These are phyloP conservation scores for Apium graveolens DNA, from an alignment of 129 eudicot species.

Conservation along the genomic window DNA sequence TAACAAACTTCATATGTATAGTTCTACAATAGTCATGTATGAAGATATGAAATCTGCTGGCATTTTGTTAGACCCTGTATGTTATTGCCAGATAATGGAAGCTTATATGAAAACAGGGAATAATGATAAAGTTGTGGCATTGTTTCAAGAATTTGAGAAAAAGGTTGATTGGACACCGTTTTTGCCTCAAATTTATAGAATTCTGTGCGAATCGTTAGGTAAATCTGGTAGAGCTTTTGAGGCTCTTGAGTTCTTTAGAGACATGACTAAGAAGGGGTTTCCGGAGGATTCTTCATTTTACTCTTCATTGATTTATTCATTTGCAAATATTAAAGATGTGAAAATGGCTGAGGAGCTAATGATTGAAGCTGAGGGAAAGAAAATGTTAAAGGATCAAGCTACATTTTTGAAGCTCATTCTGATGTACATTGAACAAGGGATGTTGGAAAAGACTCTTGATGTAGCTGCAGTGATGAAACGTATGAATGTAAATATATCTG, in stretches of 20 bases:
- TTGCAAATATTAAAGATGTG: constrained; percentile 48
- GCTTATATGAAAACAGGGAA: constrained; percentile 57
- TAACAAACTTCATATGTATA: constrained; percentile 88
- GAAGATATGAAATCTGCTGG: constrained; percentile 49
- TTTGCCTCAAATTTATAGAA: constrained; percentile 40
- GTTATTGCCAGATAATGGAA: constrained; percentile 62
- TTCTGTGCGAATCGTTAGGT: constrained; percentile 66
- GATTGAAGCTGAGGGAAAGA: constrained; percentile 60
- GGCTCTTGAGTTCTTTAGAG: constrained; percentile 63
- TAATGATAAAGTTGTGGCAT: constrained; percentile 27
- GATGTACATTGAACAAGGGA: constrained; percentile 59
- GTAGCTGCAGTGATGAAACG: constrained; percentile 50
- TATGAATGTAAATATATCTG: constrained; percentile 53
- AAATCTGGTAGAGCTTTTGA: constrained; percentile 40
- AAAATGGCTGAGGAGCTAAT: constrained; percentile 55
- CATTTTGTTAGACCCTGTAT: constrained; percentile 42
- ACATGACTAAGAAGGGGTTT: constrained; percentile 46
- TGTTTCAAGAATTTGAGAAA: constrained; percentile 50
- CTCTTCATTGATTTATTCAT: constrained; percentile 53
- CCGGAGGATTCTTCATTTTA: constrained; percentile 51
- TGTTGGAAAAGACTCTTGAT: constrained; percentile 55
- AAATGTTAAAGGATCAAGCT: constrained; percentile 75
- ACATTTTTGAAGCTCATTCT: constrained; percentile 68
- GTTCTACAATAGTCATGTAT: constrained; percentile 41
- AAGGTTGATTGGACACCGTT: constrained; percentile 23